Percentiles rank a stretch among this genome's conserved stretches.
Evolutionary conservation across 2,329 filamentous ascomycete species (phyloP).

Genomic region (Elsinoe arachidis): DNA sequence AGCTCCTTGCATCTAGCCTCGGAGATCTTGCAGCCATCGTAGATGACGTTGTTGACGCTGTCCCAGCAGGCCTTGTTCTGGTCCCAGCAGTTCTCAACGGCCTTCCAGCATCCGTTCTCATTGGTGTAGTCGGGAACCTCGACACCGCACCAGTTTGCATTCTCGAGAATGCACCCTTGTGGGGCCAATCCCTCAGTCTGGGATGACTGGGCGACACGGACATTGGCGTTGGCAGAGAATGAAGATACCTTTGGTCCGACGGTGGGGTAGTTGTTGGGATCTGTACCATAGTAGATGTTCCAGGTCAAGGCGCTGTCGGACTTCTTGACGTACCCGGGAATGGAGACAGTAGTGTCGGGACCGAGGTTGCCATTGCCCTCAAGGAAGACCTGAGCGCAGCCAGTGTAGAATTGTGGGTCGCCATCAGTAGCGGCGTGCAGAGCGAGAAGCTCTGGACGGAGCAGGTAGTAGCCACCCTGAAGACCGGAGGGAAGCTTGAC

Average conservation of each 20-base stretch:
- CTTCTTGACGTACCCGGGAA: constrained; percentile 56
- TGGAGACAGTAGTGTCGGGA: constrained; percentile 45
- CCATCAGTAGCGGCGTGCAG: constrained; percentile 53
- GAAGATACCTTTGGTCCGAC: constrained; percentile 51
- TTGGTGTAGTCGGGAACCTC: constrained; percentile 50
- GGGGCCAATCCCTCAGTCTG: constrained; percentile 47
- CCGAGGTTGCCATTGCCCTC: constrained; percentile 41
- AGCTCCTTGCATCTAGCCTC: constrained; percentile 50
- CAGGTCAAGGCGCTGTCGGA: constrained; percentile 51
- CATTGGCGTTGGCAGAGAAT: constrained; percentile 28
- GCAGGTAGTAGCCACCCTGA: constrained; percentile 59
- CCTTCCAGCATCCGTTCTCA: constrained; percentile 28
- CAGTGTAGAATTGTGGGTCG: constrained; percentile 64
- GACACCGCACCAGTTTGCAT: constrained; percentile 64
- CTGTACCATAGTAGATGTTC: constrained; percentile 51
- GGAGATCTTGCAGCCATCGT: constrained; percentile 53
- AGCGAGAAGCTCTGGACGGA: constrained; percentile 60
- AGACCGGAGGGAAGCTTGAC: constrained; percentile 54
- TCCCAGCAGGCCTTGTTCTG: constrained; percentile 55
- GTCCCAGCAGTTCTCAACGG: constrained; percentile 37
- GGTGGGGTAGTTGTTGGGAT: constrained; percentile 45
- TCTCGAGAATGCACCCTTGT: constrained; percentile 50
- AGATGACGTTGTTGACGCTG: constrained; percentile 50
- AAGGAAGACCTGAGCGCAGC: constrained; percentile 64
- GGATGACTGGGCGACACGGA: constrained; percentile 15